Evolutionary conservation across 306 rosid species (phyloP), one percentile per base, ranked within the genome.

Genomic region (Vigna trinervia): DNA sequence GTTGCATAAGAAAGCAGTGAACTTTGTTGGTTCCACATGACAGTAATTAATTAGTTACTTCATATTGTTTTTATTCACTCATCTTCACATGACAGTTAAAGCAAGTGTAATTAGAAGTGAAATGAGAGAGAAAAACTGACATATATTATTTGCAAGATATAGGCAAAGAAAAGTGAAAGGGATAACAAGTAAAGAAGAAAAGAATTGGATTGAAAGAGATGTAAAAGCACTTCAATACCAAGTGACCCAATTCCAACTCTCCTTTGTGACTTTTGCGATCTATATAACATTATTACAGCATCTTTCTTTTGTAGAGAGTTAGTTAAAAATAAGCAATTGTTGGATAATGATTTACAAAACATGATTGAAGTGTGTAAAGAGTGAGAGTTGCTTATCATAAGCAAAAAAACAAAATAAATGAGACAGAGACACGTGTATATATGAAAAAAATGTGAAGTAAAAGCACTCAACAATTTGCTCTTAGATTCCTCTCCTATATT

Each of bases 1-100:
- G 28, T 30, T 39, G 23, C 64, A 70, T 52, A 32, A 71, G 41
- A 60, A 13, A 14, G 56, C 30, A 69, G 82, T 45, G 70, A 43
- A 32, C 60, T 58, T 69, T 32, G 68, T 32, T 61, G 53, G 63
- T 13, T 59, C 43, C 78, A 34, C 32, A 14, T 17, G 19, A 30
- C 4, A 30, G 5, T 4, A 30, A 30, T 30, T 30, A 30, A 30
- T 30, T 30, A 30, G 34, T 30, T 30, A 30, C 4, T 4, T 30
- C 34, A 30, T 26, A 26, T 30, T 30, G 34, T 30, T 30, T 30
- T 4, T 30, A 39, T 39, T 41, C 12, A 9, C 2, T 41, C 11
- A 8, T 8, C 10, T 41, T 41, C 46, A 3, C 12, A 9, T 41
- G 46, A 41, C 46, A 2, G 3, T 41, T 41, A 41, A 41, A 41